Evolutionary conservation across 2,329 filamentous ascomycete species (phyloP).

Genomic region (Pezicula neosporulosa): DNA sequence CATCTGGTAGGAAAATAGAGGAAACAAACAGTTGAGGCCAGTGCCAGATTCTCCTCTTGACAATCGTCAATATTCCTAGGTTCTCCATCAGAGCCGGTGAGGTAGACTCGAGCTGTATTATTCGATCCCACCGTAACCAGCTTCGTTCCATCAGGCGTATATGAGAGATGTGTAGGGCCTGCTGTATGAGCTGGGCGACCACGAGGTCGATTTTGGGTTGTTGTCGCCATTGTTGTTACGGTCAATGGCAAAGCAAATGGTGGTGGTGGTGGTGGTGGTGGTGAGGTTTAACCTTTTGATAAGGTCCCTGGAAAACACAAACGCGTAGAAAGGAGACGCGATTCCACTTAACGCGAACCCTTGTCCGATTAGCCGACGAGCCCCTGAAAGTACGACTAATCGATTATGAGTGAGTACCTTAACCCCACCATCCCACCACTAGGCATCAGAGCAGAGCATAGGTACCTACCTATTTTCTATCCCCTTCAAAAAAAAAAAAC

Average conservation of each 20-base stretch:
- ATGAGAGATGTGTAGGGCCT: conserved; percentile 81
- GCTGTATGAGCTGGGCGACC: conserved; percentile 74
- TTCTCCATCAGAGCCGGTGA: conserved; percentile 87
- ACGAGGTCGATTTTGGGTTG: conserved; percentile 44
- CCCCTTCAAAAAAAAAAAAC: neutral
- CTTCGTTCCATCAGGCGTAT: conserved; percentile 83
- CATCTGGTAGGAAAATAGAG: neutral
- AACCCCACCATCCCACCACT: neutral
- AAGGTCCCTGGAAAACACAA: conserved; percentile 3
- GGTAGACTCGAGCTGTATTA: conserved; percentile 90
- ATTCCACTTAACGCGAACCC: conserved; percentile 3
- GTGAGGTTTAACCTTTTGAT: conserved; percentile 2
- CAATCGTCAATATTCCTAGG: conserved; percentile 90
- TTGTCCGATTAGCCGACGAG: neutral
- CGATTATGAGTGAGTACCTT: too few species aligned
- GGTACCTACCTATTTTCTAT: neutral
- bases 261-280: conserved; percentile 10
- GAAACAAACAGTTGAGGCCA: conserved; percentile 60
- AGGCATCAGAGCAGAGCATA: neutral
- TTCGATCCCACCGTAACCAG: conserved; percentile 91
- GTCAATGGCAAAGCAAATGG: conserved; percentile 7
- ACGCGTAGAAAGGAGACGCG: conserved; percentile 16
- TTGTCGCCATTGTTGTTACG: conserved; percentile 25
- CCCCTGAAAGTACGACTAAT: neutral
- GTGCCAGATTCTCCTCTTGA: conserved; percentile 77